Conservation (phyloP, 164 flowering plant species). For the Protea cynaroides region DNA sequence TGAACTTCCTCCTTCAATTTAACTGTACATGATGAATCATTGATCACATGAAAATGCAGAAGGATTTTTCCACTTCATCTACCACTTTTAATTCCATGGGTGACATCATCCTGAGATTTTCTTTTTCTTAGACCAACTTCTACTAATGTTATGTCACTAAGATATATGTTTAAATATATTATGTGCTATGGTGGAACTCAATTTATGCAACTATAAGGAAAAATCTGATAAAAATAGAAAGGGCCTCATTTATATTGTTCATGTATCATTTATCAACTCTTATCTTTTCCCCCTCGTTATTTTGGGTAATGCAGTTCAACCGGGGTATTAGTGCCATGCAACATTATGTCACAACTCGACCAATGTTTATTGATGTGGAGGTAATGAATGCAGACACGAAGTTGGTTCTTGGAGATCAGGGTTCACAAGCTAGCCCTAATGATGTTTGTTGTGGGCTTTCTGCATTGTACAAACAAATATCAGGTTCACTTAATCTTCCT, state of each 20-base stretch:
- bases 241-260: background rate
- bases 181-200: no score
- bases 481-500: conserved; percentile 47
- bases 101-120: no score
- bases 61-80: no score
- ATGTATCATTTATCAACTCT: conserved; percentile 1
- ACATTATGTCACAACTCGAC: conserved; percentile 95
- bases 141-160: no score
- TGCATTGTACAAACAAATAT: conserved; percentile 85
- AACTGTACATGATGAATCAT: no score
- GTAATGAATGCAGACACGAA: conserved; percentile 88
- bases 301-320: conserved; percentile 64
- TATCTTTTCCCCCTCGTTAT: conserved; percentile 4
- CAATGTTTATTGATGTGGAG: conserved; percentile 97
- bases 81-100: no score
- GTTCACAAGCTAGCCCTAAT: conserved; percentile 70
- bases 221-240: background rate
- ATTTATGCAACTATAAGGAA: background rate
- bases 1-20: no score
- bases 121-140: no score
- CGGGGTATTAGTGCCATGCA: conserved; percentile 99
- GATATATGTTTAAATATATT: no score
- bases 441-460: conserved; percentile 93
- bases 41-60: no score
- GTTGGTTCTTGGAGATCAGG: conserved; percentile 90